Percentiles rank a stretch among this genome's conserved stretches.
Conservation (phyloP, 2,329 filamentous ascomycete genomes). For the Gliomastix tumulicola region DNA sequence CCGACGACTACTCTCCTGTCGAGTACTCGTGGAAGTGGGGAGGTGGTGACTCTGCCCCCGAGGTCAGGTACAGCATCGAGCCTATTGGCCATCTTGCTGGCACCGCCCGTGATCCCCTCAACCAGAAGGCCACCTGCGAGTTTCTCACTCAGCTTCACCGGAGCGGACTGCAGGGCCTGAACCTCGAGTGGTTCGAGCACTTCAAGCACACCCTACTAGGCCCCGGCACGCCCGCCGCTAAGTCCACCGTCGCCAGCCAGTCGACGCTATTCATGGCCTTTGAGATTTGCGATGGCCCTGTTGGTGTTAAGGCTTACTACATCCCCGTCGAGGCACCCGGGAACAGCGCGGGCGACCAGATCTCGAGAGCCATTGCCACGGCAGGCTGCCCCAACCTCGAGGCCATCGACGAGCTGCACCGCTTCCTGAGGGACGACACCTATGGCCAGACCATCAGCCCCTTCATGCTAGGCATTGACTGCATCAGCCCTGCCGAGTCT, state of each 20-base stretch:
- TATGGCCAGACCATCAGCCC: background rate
- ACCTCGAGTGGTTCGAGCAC: background rate
- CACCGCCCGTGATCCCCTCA: background rate
- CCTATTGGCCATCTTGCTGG: constrained; percentile 14
- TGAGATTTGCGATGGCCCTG: background rate
- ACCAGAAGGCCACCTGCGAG: background rate
- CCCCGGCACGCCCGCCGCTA: background rate
- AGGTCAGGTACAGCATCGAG: constrained; percentile 21
- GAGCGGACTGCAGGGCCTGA: background rate
- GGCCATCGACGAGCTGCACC: background rate
- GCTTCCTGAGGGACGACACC: background rate
- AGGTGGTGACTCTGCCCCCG: constrained; percentile 9
- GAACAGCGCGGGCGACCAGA: background rate
- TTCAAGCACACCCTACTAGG: background rate
- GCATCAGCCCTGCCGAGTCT: constrained; percentile 11
- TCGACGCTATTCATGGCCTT: background rate
- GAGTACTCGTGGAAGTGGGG: constrained; percentile 28
- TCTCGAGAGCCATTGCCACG: background rate
- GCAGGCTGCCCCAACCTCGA: background rate
- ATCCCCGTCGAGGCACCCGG: background rate
- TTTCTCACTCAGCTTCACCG: background rate
- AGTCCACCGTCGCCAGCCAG: background rate
- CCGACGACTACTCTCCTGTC: constrained; percentile 25
- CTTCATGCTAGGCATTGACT: background rate
- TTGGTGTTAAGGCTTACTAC: background rate